Conservation (phyloP, 83 land plant genomes). For the Picea abies region DNA sequence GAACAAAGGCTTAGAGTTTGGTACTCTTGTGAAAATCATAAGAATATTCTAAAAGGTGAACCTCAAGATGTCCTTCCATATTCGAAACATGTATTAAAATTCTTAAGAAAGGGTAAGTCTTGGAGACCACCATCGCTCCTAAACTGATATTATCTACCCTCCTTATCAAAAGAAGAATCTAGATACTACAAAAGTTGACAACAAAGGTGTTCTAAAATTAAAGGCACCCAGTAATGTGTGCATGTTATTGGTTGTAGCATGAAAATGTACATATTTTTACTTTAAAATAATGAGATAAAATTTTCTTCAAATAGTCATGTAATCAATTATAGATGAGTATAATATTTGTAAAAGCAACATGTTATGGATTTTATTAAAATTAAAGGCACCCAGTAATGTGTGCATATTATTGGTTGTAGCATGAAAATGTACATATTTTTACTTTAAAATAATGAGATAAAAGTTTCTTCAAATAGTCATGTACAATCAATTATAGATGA, state of each 20-base stretch:
- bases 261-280: too few species aligned
- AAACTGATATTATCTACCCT: neutral
- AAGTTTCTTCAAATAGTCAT: too few species aligned
- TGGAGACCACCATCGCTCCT: neutral
- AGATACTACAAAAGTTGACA: neutral
- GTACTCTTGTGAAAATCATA: slow-evolving; percentile 22
- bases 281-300: too few species aligned
- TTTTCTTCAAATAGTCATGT: too few species aligned
- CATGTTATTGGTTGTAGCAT: too few species aligned
- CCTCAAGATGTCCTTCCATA: slow-evolving; percentile 19
- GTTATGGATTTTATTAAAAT: neutral
- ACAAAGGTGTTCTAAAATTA: slow-evolving; percentile 34
- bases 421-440: too few species aligned
- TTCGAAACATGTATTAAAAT: neutral
- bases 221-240: too few species aligned
- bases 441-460: too few species aligned
- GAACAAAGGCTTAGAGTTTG: slow-evolving; percentile 35
- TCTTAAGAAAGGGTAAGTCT: neutral
- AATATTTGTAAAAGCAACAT: too few species aligned
- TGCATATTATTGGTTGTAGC: too few species aligned
- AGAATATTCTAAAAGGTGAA: slow-evolving; percentile 13
- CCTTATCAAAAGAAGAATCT: neutral
- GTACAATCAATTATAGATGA: too few species aligned
- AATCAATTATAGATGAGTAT: too few species aligned
- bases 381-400: neutral